These are phyloP conservation scores for Arthroderma sp. DNA, from an alignment of 2,329 filamentous ascomycete genomes.

Conservation along the genomic window DNA sequence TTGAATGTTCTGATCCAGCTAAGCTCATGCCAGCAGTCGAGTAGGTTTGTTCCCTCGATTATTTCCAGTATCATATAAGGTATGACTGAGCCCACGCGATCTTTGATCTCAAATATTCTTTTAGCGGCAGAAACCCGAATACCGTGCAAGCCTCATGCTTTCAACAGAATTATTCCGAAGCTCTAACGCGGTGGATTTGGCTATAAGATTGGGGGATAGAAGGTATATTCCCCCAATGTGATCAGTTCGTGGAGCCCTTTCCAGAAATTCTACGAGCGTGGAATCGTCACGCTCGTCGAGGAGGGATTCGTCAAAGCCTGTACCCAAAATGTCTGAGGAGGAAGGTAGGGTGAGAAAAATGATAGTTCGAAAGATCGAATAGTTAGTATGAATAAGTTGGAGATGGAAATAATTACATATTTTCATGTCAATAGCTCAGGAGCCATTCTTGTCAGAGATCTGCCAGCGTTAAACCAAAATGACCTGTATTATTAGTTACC, in stretches of 20 bases:
- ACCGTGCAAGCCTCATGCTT: conserved; percentile 11
- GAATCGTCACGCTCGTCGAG: conserved; percentile 4
- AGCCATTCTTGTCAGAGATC: too few relatives aligned
- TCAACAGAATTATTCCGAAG: conserved; percentile 10
- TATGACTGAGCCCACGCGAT: conserved; percentile 1
- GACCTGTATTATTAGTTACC: too few relatives aligned
- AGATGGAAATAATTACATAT: too few relatives aligned
- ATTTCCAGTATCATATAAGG: conserved; percentile 13
- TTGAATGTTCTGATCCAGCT: conserved; percentile 12
- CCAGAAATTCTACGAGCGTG: conserved; percentile 3
- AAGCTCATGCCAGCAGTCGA: conserved; percentile 11
- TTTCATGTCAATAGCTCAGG: too few relatives aligned
- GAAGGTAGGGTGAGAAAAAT: too few relatives aligned
- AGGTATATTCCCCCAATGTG: conserved; percentile 1
- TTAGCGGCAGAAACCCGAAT: conserved; percentile 11
- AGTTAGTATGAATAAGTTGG: too few relatives aligned
- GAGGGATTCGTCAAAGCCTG: conserved; percentile 3
- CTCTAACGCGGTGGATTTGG: conserved; percentile 3
- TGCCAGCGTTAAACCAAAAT: too few relatives aligned
- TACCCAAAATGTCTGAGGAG: neutral
- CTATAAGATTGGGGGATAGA: conserved; percentile 6
- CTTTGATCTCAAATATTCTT: conserved; percentile 8
- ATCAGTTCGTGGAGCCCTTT: neutral
- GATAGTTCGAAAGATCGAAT: too few relatives aligned
- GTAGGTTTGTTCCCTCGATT: conserved; percentile 12